Conservation (phyloP, 805 yeast species). For the Pichia scutulata region DNA sequence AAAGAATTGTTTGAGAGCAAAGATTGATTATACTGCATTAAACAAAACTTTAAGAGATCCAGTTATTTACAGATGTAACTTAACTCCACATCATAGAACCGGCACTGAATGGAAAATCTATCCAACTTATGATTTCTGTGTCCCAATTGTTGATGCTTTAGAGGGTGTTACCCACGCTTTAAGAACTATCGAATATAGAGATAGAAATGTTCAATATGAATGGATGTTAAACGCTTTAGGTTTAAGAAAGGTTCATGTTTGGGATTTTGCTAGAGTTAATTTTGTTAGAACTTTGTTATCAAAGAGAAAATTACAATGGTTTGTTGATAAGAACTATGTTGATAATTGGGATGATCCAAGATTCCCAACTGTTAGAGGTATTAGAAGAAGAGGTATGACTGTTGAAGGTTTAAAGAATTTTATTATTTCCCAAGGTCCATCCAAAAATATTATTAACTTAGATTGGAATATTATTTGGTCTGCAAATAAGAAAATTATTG, state of each 20-base stretch:
- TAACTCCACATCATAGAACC: slow-evolving; percentile 97
- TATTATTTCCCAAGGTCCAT: slow-evolving; percentile 94
- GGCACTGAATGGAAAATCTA: slow-evolving; percentile 90
- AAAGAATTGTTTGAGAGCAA: slow-evolving; percentile 92
- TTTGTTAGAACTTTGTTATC: slow-evolving; percentile 92
- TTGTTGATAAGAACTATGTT: slow-evolving; percentile 86
- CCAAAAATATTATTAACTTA: slow-evolving; percentile 90
- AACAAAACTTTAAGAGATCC: slow-evolving; percentile 98
- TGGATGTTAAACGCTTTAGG: slow-evolving; percentile 83
- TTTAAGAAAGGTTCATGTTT: slow-evolving; percentile 87
- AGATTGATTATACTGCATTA: slow-evolving; percentile 82
- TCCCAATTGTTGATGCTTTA: slow-evolving; percentile 87
- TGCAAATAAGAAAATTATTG: slow-evolving; percentile 91
- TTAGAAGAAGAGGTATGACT: slow-evolving; percentile 99
- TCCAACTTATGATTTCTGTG: slow-evolving; percentile 99
- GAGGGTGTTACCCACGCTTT: slow-evolving; percentile 98
- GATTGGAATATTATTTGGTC: slow-evolving; percentile 99
- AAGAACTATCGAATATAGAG: slow-evolving; percentile 98
- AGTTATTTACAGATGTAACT: slow-evolving; percentile 92
- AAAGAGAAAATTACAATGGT: slow-evolving; percentile 98
- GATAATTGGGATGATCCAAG: slow-evolving; percentile 98
- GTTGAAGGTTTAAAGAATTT: slow-evolving; percentile 95
- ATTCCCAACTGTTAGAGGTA: slow-evolving; percentile 99
- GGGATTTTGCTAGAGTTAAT: slow-evolving; percentile 98
- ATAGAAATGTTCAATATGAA: slow-evolving; percentile 95